Percentiles rank a stretch among this genome's conserved stretches.
Conservation (phyloP, 2,329 filamentous ascomycete species). For the Scortechinia acanthostroma region DNA sequence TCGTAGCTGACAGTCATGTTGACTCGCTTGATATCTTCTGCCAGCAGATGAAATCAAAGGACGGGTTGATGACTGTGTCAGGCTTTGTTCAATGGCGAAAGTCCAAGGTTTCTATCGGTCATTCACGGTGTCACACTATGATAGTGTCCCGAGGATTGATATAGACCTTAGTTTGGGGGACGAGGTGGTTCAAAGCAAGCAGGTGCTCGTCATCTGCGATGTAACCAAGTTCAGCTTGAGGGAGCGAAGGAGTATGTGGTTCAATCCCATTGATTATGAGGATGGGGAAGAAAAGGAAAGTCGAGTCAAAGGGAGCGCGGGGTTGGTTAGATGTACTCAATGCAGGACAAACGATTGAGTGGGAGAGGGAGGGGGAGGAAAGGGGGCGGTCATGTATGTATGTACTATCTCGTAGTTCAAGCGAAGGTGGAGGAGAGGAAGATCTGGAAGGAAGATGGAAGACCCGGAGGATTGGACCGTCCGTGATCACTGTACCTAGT, state of each 20-base stretch:
- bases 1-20: slow-evolving; percentile 1
- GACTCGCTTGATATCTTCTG: background rate
- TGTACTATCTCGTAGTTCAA: background rate
- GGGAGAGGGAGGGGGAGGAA: background rate
- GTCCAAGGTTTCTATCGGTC: no score
- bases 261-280: background rate
- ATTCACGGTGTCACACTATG: background rate
- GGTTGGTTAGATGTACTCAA: no score
- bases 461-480: background rate
- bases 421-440: background rate
- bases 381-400: background rate
- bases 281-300: background rate
- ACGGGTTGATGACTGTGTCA: background rate
- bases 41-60: background rate
- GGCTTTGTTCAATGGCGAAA: background rate
- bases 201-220: background rate
- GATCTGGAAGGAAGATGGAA: background rate
- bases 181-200: background rate
- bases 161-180: no score
- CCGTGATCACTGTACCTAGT: background rate
- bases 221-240: no score
- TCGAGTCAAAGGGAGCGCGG: no score
- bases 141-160: background rate
- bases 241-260: no score
- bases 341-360: no score